These are phyloP conservation scores for Piromyces finnis DNA, from an alignment of 192 early-diverging fungal species.

Conservation along the genomic window DNA sequence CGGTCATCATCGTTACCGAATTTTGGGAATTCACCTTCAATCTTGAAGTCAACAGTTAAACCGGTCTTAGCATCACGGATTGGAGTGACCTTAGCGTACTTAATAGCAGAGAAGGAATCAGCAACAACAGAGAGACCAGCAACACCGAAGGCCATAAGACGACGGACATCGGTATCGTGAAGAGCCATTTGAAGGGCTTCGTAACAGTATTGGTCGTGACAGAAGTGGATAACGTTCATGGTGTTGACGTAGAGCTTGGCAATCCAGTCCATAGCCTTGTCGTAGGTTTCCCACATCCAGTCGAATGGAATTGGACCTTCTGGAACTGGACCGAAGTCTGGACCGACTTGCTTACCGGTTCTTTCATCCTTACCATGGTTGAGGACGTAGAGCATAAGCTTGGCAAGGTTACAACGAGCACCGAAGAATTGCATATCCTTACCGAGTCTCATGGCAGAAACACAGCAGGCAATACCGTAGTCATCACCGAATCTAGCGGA, in stretches of 20 bases:
- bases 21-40: constrained; percentile 11
- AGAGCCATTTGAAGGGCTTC: constrained; percentile 7
- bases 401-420: constrained; percentile 6
- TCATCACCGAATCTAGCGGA: constrained; percentile 4
- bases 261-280: constrained; percentile 10
- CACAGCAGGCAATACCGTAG: constrained; percentile 11
- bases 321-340: not conserved
- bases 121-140: not conserved
- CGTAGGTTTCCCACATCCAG: constrained; percentile 2
- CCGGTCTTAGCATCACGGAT: constrained; percentile 9
- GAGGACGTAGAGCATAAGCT: constrained; percentile 7
- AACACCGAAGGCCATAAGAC: constrained; percentile 8
- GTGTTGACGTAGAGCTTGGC: not conserved
- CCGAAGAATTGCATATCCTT: constrained; percentile 5
- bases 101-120: constrained; percentile 6
- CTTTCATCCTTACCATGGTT: not conserved
- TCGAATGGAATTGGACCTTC: constrained; percentile 4
- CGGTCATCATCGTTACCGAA: constrained; percentile 9
- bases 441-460: constrained; percentile 5
- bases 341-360: constrained; percentile 7
- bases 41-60: constrained; percentile 7
- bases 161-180: constrained; percentile 9
- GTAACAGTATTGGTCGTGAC: constrained; percentile 9
- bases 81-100: constrained; percentile 7
- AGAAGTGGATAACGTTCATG: constrained; percentile 7